Conservation (phyloP, 108 stramenopile species). For the Stephanodiscus triporus region DNA sequence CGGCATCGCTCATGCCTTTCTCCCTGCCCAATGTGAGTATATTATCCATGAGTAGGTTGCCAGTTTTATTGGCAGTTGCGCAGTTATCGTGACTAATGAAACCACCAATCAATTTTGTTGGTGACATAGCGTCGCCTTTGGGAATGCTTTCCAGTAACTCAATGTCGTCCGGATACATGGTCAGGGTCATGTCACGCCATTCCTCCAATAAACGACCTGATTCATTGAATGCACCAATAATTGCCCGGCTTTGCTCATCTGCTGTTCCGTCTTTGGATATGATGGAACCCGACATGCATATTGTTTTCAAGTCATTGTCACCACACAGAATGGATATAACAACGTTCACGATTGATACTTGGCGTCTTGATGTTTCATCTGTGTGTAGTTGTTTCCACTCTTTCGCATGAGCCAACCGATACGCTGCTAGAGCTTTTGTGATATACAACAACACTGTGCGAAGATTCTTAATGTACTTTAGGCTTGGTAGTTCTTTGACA, state of each 20-base stretch:
- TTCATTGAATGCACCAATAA: constrained; percentile 3
- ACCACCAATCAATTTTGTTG: too few relatives aligned
- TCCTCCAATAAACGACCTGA: neutral
- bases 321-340: neutral
- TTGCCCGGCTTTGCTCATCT: neutral
- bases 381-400: constrained; percentile 26
- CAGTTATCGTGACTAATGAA: neutral
- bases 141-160: neutral
- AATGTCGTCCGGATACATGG: neutral
- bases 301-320: neutral
- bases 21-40: neutral
- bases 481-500: constrained; percentile 9
- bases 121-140: neutral
- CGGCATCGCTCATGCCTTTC: neutral
- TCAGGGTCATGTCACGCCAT: neutral
- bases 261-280: constrained; percentile 5
- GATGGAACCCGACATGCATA: constrained; percentile 6
- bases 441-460: constrained; percentile 4
- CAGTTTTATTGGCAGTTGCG: neutral
- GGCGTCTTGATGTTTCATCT: constrained; percentile 20
- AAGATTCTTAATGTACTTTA: constrained; percentile 15
- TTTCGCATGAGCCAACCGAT: constrained; percentile 13
- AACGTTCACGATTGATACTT: constrained; percentile 13
- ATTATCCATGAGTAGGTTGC: neutral
- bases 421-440: constrained; percentile 16